Conservation (phyloP, 164 flowering plant species). For the Malania oleifera region DNA sequence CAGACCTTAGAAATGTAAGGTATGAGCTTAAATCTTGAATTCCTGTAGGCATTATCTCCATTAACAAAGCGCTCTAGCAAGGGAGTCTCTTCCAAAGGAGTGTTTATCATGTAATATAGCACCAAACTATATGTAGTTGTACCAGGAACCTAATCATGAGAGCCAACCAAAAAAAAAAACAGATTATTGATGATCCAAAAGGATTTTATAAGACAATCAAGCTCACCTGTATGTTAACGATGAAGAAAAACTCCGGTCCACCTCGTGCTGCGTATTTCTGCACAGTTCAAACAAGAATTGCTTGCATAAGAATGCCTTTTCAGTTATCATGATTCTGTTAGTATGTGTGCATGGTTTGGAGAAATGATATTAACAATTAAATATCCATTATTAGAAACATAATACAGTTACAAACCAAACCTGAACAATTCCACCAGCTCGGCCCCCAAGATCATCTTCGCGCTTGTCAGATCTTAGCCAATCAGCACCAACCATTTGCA, state of each 20-base stretch:
- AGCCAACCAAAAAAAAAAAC: neutral
- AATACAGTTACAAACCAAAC: no score
- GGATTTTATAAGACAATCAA: no score
- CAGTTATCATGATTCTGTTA: neutral
- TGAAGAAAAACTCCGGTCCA: constrained; percentile 81
- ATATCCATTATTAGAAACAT: no score
- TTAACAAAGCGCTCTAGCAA: constrained; percentile 46
- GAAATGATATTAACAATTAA: neutral
- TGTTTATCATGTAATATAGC: constrained; percentile 42
- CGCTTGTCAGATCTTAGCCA: constrained; percentile 78
- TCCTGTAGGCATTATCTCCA: constrained; percentile 56
- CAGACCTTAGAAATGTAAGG: no score
- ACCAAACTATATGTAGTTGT: constrained; percentile 37
- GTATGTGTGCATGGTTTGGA: neutral
- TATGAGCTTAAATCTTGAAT: constrained; percentile 85
- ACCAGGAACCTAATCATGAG: constrained; percentile 46
- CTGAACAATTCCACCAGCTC: constrained; percentile 77
- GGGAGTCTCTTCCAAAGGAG: constrained; percentile 42
- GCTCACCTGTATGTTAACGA: constrained; percentile 81
- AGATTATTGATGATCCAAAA: no score
- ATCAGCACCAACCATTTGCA: constrained; percentile 87
- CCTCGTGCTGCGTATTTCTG: constrained; percentile 78
- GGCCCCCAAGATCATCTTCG: constrained; percentile 81
- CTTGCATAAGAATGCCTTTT: no score
- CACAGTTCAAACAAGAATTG: constrained; percentile 21